Evolutionary conservation across 1,284 basidiomycete genomes (phyloP).

Genomic region (Leccinum brunneo-olivaceum): DNA sequence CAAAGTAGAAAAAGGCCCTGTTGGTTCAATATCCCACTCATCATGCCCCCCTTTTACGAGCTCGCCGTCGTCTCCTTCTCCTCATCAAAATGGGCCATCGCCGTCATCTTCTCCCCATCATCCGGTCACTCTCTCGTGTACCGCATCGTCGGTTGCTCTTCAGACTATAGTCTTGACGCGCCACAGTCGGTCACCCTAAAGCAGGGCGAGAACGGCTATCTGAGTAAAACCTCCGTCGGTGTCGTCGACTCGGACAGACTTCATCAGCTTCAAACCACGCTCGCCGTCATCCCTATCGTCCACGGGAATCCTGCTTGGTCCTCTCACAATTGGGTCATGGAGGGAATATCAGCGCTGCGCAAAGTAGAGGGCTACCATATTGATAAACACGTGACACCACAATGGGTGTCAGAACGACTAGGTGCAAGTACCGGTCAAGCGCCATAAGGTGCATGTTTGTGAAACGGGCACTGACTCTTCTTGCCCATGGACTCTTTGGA

Average conservation of each 20-base stretch:
- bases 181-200: conserved; percentile 30
- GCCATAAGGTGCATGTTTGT: too few species aligned
- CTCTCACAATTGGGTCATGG: conserved; percentile 28
- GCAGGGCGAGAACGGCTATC: conserved; percentile 25
- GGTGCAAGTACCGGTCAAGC: too few species aligned
- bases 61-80: conserved; percentile 26
- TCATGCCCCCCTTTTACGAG: conserved; percentile 31
- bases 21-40: too few species aligned
- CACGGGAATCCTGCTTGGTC: conserved; percentile 26
- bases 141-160: conserved; percentile 24
- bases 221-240: conserved; percentile 20
- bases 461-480: too few species aligned
- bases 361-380: conserved; percentile 25
- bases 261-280: conserved; percentile 24
- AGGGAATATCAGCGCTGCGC: conserved; percentile 25
- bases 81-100: conserved; percentile 25
- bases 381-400: conserved; percentile 28
- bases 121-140: conserved; percentile 28
- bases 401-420: conserved; percentile 27
- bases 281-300: conserved; percentile 22
- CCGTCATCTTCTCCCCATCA: conserved; percentile 25
- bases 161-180: conserved; percentile 27
- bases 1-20: conserved; percentile 20
- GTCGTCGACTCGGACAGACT: conserved; percentile 25
- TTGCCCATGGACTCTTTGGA: conserved; percentile 9